A percentile compares a stretch with the other conserved stretches of the same genome.
Evolutionary conservation across 441 rosid species (phyloP).

Genomic region (Biscutella auriculata): DNA sequence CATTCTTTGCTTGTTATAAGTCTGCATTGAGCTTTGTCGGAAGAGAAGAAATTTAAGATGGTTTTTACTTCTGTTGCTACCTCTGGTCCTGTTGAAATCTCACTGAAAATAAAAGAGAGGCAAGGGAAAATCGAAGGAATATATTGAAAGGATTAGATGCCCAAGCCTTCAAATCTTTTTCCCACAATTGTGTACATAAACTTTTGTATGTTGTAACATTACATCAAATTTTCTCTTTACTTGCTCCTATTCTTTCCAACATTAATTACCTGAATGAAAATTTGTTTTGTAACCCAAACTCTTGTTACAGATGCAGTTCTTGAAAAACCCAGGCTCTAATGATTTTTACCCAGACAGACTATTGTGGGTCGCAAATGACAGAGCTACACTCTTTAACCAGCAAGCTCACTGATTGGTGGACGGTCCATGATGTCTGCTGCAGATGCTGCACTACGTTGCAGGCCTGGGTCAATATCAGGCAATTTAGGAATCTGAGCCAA

Average conservation of each 20-base stretch:
- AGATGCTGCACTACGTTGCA: conserved; percentile 52
- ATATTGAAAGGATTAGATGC: conserved; percentile 1
- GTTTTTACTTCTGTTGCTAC: conserved; percentile 1
- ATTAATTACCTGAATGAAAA: conserved; percentile 14
- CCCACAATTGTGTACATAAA: conserved; percentile 10
- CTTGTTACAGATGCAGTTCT: conserved; percentile 7
- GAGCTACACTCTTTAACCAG: conserved; percentile 15
- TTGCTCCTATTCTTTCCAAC: conserved; percentile 22
- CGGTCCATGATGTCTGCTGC: conserved; percentile 79
- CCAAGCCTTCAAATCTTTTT: neutral
- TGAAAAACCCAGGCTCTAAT: neutral
- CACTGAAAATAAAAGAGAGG: neutral
- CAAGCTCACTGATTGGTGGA: conserved; percentile 81
- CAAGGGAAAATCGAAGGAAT: neutral
- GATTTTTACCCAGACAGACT: neutral
- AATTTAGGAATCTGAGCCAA: conserved; percentile 87
- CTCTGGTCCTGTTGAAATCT: conserved; percentile 1
- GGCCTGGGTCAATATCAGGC: conserved; percentile 57
- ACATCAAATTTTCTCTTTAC: conserved; percentile 4
- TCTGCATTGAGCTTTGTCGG: conserved; percentile 6
- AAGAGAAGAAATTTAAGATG: conserved; percentile 4
- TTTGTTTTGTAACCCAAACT: neutral
- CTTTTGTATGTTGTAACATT: conserved; percentile 22
- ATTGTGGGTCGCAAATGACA: neutral
- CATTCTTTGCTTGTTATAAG: conserved; percentile 14